Evolutionary conservation across 2,329 filamentous ascomycete genomes (phyloP).

Genomic region (Penicillium thymicola): DNA sequence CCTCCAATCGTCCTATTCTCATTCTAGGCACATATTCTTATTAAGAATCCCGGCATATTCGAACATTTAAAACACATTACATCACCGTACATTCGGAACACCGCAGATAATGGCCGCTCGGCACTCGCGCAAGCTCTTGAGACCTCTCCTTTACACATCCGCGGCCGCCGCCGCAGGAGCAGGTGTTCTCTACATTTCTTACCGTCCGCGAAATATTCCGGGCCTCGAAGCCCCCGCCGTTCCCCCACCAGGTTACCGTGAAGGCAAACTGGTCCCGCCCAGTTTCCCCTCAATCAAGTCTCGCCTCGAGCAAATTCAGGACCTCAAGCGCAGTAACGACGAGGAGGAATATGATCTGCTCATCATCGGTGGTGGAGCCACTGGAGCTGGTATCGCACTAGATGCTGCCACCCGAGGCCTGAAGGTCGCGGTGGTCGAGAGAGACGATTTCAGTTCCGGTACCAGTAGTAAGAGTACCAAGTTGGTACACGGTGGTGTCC

Average conservation of each 20-base stretch:
- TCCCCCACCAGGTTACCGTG: constrained; percentile 60
- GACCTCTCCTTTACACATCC: constrained; percentile 58
- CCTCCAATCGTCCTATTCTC: not conserved
- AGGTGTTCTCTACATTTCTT: constrained; percentile 58
- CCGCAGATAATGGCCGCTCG: constrained; percentile 38
- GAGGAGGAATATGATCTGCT: constrained; percentile 68
- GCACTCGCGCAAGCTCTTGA: constrained; percentile 50
- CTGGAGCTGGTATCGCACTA: constrained; percentile 74
- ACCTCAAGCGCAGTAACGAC: constrained; percentile 46
- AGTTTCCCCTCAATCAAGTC: constrained; percentile 52
- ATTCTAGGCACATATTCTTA: not conserved
- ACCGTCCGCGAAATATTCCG: constrained; percentile 63
- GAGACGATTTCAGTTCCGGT: constrained; percentile 77
- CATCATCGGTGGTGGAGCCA: constrained; percentile 75
- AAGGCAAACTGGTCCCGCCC: constrained; percentile 55
- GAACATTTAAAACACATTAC: not conserved
- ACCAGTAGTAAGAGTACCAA: constrained; percentile 87
- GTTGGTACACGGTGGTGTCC: constrained; percentile 78
- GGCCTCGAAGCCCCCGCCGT: constrained; percentile 60
- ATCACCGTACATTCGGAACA: not conserved
- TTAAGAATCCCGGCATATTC: not conserved
- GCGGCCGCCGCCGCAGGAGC: constrained; percentile 54
- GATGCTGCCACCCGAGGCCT: constrained; percentile 76
- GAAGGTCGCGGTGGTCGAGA: constrained; percentile 76
- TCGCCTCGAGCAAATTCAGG: constrained; percentile 51